Evolutionary conservation across 352 stramenopile species (phyloP).

Genomic region (Globisporangium mamillatum): DNA sequence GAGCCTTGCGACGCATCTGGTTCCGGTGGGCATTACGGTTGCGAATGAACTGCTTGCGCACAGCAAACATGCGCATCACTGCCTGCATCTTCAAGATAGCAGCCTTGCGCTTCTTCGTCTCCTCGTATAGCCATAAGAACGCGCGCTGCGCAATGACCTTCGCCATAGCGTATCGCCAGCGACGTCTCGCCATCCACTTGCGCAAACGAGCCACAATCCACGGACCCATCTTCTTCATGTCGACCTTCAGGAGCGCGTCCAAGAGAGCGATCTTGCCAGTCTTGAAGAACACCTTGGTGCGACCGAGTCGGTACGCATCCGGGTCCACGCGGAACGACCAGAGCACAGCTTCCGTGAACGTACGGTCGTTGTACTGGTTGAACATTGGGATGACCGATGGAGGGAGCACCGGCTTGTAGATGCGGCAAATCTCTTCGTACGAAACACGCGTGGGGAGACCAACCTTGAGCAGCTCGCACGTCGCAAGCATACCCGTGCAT

Average conservation of each 20-base stretch:
- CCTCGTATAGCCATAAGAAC: constrained; percentile 79
- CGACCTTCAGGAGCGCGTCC: constrained; percentile 83
- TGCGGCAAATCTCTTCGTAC: constrained; percentile 88
- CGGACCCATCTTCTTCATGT: constrained; percentile 89
- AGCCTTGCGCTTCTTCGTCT: constrained; percentile 68
- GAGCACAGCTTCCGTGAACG: constrained; percentile 86
- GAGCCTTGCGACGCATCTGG: constrained; percentile 54
- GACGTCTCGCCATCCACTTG: constrained; percentile 82
- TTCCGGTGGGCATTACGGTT: constrained; percentile 68
- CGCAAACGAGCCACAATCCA: constrained; percentile 82
- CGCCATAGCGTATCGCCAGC: constrained; percentile 80
- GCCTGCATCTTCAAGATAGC: constrained; percentile 83
- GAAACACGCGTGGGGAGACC: constrained; percentile 86
- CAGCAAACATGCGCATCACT: constrained; percentile 82
- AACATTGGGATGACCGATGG: constrained; percentile 80
- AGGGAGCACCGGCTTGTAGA: constrained; percentile 81
- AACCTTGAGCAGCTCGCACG: constrained; percentile 90
- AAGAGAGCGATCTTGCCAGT: constrained; percentile 89
- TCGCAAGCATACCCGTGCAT: constrained; percentile 88
- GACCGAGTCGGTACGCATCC: constrained; percentile 84
- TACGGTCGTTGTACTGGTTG: constrained; percentile 75
- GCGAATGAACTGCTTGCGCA: constrained; percentile 82
- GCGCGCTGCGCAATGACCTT: constrained; percentile 83
- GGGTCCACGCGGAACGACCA: constrained; percentile 89
- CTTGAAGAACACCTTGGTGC: constrained; percentile 92